phyloP scores from a whole-genome alignment of 805 yeast species.

The Nakazawaea wickerhamii region DNA sequence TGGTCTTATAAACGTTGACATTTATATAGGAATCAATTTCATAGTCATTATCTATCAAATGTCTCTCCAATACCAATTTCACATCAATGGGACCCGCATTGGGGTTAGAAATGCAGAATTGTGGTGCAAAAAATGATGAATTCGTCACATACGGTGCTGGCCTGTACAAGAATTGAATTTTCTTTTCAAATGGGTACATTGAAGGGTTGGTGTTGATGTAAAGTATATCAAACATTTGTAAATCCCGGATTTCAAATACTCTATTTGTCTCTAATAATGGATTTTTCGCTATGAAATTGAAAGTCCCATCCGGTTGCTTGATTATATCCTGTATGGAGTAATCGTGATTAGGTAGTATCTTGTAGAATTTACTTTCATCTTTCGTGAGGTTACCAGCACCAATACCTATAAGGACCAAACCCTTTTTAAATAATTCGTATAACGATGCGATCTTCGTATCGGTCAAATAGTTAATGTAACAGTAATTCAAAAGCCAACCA shows the following conservation, averaged over 20 bases:
- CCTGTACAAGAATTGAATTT: conserved; percentile 24
- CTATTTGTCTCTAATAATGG: conserved; percentile 34
- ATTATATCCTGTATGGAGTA: conserved; percentile 49
- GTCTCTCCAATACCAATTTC: conserved; percentile 48
- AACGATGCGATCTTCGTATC: conserved; percentile 26
- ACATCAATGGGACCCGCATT: conserved; percentile 25
- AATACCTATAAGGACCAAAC: conserved; percentile 47
- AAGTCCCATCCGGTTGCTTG: conserved; percentile 15
- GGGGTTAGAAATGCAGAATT: conserved; percentile 34
- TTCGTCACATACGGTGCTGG: conserved; percentile 14
- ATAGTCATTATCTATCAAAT: conserved; percentile 25
- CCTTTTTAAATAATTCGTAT: conserved; percentile 24
- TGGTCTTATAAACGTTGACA: conserved; percentile 23
- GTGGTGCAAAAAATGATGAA: conserved; percentile 32
- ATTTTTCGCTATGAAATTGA: conserved; percentile 32
- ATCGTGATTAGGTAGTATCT: conserved; percentile 60
- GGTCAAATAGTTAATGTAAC: conserved; percentile 29
- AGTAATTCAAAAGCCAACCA: conserved; percentile 71
- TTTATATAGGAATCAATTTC: conserved; percentile 12
- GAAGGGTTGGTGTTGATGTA: conserved; percentile 65
- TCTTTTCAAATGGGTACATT: conserved; percentile 19
- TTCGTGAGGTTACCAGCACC: conserved; percentile 56
- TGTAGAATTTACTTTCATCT: conserved; percentile 27
- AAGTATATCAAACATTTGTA: conserved; percentile 40
- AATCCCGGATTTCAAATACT: conserved; percentile 24